Conservation (phyloP, 2,329 filamentous ascomycete species). For the Cryphonectria japonica region DNA sequence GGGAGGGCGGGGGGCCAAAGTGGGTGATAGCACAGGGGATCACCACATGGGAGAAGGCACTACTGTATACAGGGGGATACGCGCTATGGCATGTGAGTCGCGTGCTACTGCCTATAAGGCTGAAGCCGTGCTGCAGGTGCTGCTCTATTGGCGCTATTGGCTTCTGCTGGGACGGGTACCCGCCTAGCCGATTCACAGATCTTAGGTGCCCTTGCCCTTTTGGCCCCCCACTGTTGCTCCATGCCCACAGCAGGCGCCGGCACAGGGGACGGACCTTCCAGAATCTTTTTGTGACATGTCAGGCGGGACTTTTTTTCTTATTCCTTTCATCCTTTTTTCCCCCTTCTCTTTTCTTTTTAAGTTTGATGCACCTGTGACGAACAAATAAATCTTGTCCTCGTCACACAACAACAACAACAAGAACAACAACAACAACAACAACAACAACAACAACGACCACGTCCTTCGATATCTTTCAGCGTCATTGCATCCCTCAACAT, state of each 20-base stretch:
- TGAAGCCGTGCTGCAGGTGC: conserved; percentile 3
- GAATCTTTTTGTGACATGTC: conserved; percentile 8
- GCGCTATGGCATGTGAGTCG: background rate
- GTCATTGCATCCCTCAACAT: background rate
- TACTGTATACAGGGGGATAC: background rate
- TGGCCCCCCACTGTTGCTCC: background rate
- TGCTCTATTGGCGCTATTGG: background rate
- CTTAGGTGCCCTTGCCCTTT: background rate
- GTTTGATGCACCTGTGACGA: no score
- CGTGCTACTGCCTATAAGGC: conserved; percentile 10
- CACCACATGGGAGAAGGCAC: background rate
- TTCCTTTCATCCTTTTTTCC: background rate
- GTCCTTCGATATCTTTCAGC: background rate
- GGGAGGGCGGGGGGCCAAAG: background rate
- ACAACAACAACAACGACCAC: background rate
- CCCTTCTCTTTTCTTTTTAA: no score
- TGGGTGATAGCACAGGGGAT: background rate
- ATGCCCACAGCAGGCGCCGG: background rate
- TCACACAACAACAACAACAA: background rate
- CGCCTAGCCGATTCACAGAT: background rate
- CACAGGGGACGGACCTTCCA: conserved; percentile 1
- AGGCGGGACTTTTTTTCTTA: background rate
- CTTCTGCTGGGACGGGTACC: background rate
- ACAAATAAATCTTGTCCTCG: background rate
- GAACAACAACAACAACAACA: background rate